Evolutionary conservation across 2,329 filamentous ascomycete species (phyloP).

Genomic region (Westerdykella sp.): DNA sequence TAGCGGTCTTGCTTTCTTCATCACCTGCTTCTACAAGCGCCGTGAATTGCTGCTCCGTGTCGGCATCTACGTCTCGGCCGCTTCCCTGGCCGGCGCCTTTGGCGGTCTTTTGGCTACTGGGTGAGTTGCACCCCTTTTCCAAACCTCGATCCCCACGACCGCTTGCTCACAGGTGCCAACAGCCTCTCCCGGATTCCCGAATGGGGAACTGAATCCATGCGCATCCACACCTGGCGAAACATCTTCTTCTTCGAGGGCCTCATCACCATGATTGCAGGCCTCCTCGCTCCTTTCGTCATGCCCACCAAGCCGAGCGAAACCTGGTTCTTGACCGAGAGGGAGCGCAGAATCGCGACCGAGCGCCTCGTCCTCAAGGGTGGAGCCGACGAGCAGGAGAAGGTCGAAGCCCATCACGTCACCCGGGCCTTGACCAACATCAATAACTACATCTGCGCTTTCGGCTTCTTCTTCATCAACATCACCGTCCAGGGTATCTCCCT

Average conservation of each 20-base stretch:
- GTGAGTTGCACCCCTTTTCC: constrained; percentile 33
- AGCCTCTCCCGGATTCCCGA: constrained; percentile 42
- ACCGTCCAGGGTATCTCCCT: constrained; percentile 48
- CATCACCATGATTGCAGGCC: constrained; percentile 46
- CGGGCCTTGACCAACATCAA: constrained; percentile 51
- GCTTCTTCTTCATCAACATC: constrained; percentile 57
- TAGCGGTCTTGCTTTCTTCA: constrained; percentile 51
- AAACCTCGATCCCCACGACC: not conserved
- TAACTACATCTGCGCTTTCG: constrained; percentile 53
- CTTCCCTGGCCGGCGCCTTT: constrained; percentile 53
- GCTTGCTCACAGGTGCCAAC: not conserved
- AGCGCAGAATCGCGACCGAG: constrained; percentile 50
- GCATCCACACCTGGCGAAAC: constrained; percentile 41
- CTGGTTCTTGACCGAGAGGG: constrained; percentile 48
- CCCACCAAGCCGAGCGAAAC: constrained; percentile 46
- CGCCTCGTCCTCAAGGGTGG: constrained; percentile 48
- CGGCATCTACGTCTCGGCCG: constrained; percentile 52
- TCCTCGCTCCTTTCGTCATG: constrained; percentile 48
- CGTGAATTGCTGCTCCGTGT: constrained; percentile 52
- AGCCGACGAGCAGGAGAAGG: constrained; percentile 42
- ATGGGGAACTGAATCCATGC: constrained; percentile 44
- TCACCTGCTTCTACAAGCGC: constrained; percentile 53
- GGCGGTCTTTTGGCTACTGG: constrained; percentile 52
- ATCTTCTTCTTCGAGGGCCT: constrained; percentile 61
- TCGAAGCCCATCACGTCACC: constrained; percentile 47